Base-by-base conservation (phyloP, 1,284 basidiomycete genomes). In the Ustilago tritici region DNA sequence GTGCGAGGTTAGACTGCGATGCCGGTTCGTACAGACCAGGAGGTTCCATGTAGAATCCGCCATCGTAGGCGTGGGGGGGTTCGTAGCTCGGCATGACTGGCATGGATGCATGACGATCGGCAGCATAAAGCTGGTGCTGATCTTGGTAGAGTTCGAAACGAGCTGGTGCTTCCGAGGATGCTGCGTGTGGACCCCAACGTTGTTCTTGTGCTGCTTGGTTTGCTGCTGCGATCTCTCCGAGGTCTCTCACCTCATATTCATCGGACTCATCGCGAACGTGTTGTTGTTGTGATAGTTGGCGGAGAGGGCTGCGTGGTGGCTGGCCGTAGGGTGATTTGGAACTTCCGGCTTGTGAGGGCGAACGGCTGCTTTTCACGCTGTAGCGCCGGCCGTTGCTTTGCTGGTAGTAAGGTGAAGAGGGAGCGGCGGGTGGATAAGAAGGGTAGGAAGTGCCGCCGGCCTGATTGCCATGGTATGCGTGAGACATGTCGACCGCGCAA, bases 171-270 rank as follows among this genome's bases (percentile, higher is more conserved):
- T 77, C 75, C 3, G 75, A 77, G 2, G 63, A 67, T 10, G 75
- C 63, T 14, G 75, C 43, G 35, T 73, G 70, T 10, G 70, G 66
- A 19, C 70, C 75, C 75, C 70, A 73, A 0, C 50, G 57, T 19
- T 64, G 70, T 54, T 77, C 75, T 52, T 77, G 75, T 5, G 70
- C 71, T 8, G 71, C 76, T 43, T 74, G 71, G 28, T 78, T 78
- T 34, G 66, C 76, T 8, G 68, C 68, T 35, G 76, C 67, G 38
- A 63, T 76, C 55, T 73, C 77, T 46, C 61, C 78, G 17, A 74
- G 70, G 34, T 72, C 66, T 54, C 74, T 76, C 57, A 72, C 72
- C 43, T 68, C 73, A 68, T 74, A 83, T 46, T 78, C 83, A 47
- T 77, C 72, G 46, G 64, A 74, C 28, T 70, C 65, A 1, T 54